phyloP scores from a whole-genome alignment of 129 eudicot genomes.

The Kitagawia praeruptora region DNA sequence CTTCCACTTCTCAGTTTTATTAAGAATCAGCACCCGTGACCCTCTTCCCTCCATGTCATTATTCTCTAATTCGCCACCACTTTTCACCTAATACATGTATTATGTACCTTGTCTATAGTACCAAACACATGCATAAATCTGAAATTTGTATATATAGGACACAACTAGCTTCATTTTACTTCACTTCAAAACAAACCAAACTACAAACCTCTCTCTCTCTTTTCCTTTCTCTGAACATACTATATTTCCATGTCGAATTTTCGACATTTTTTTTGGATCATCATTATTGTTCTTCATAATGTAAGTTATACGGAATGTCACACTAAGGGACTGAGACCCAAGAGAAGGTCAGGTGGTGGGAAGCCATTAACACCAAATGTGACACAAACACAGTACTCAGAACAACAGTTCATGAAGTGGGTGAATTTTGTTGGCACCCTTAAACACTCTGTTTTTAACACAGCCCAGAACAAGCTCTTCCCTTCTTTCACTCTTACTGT shows the following conservation, averaged over 20 bases:
- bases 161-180: conserved; percentile 4
- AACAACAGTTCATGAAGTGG: conserved; percentile 85
- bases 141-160: neutral
- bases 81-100: neutral
- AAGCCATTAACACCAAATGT: conserved; percentile 41
- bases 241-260: conserved; percentile 30
- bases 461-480: conserved; percentile 65
- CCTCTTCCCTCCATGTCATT: conserved; percentile 24
- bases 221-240: too few relatives aligned
- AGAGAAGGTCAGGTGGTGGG: conserved; percentile 23
- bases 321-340: conserved; percentile 38
- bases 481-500: conserved; percentile 69
- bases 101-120: too few relatives aligned
- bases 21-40: conserved; percentile 48
- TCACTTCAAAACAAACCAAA: conserved; percentile 1
- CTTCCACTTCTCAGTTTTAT: conserved; percentile 18
- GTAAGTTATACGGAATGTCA: conserved; percentile 31
- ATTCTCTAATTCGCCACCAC: conserved; percentile 18
- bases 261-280: conserved; percentile 14
- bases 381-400: conserved; percentile 60
- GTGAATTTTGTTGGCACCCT: conserved; percentile 77
- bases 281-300: conserved; percentile 26
- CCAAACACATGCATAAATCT: neutral
- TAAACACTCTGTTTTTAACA: conserved; percentile 60
- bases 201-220: neutral